Conservation (phyloP, 202 grass and related monocot species). For the Brachypodium distachyon region DNA sequence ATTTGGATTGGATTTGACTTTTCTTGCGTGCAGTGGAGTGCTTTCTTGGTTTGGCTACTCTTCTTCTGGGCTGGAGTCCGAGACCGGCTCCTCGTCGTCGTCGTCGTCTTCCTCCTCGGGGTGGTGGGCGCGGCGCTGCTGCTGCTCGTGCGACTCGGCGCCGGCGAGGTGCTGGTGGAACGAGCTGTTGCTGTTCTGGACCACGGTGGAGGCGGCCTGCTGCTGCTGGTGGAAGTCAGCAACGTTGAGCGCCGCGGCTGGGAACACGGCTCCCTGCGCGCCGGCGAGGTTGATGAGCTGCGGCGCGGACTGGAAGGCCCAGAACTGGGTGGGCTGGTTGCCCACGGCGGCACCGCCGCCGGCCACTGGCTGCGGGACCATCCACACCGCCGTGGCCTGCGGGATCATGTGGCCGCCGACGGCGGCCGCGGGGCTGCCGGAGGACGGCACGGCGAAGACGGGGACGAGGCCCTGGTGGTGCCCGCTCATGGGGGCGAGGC, state of each 20-base stretch:
- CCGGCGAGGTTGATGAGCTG: slow-evolving; percentile 62
- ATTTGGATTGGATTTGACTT: too few relatives aligned
- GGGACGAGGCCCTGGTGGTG: slow-evolving; percentile 48
- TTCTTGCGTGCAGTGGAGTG: not conserved
- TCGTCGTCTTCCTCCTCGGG: slow-evolving; percentile 58
- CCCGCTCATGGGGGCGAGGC: slow-evolving; percentile 48
- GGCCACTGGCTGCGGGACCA: slow-evolving; percentile 44
- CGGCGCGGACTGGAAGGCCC: slow-evolving; percentile 61
- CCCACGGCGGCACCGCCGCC: slow-evolving; percentile 3
- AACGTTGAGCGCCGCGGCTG: slow-evolving; percentile 43
- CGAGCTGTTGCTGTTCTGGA: slow-evolving; percentile 28
- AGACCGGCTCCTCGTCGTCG: slow-evolving; percentile 54
- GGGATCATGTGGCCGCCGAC: slow-evolving; percentile 42
- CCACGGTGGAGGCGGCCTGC: not conserved
- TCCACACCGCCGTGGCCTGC: slow-evolving; percentile 58
- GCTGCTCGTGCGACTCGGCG: slow-evolving; percentile 34
- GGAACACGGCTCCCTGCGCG: slow-evolving; percentile 46
- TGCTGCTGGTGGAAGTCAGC: slow-evolving; percentile 26
- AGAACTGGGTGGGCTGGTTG: slow-evolving; percentile 39
- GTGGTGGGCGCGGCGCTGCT: slow-evolving; percentile 28
- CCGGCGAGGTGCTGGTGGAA: slow-evolving; percentile 1
- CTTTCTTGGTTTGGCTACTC: not conserved
- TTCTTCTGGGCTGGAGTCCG: slow-evolving; percentile 63
- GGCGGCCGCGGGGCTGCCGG: not conserved
- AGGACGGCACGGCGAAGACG: slow-evolving; percentile 45